Evolutionary conservation across 108 stramenopile species (phyloP).

Genomic region (Nitzschia putrida): DNA sequence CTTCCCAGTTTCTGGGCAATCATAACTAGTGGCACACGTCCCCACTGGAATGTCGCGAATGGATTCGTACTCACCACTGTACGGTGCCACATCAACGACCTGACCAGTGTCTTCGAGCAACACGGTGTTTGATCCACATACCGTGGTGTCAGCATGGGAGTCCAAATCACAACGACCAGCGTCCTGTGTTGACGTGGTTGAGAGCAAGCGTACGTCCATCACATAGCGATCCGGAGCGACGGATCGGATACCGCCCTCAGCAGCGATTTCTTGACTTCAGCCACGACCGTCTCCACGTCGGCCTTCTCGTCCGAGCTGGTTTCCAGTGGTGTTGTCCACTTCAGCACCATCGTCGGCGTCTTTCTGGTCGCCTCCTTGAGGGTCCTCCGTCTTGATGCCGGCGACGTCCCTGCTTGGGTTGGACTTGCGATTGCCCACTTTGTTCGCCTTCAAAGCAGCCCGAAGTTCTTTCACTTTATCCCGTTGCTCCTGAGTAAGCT

Average conservation of each 20-base stretch:
- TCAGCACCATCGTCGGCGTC: no score
- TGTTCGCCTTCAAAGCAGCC: neutral
- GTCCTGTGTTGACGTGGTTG: neutral
- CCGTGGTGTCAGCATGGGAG: conserved; percentile 41
- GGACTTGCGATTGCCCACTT: neutral
- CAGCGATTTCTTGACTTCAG: neutral
- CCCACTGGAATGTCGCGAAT: conserved; percentile 13
- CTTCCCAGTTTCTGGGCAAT: conserved; percentile 11
- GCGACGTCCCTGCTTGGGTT: no score
- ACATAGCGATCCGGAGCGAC: neutral
- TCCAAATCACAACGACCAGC: conserved; percentile 26
- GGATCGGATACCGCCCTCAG: neutral
- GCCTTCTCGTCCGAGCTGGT: neutral
- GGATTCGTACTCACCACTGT: neutral
- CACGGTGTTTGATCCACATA: conserved; percentile 8
- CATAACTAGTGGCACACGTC: conserved; percentile 18
- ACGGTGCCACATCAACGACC: neutral
- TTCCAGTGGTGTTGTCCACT: neutral
- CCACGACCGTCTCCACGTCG: neutral
- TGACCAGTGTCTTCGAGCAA: neutral
- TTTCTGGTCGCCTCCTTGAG: no score
- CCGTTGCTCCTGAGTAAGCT: neutral
- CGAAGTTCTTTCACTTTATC: neutral
- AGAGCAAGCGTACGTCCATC: neutral
- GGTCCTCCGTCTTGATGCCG: no score